A percentile compares a stretch with the other conserved stretches of the same genome.
phyloP scores from a whole-genome alignment of 305 asterid species.

The Fraxinus velutina region DNA sequence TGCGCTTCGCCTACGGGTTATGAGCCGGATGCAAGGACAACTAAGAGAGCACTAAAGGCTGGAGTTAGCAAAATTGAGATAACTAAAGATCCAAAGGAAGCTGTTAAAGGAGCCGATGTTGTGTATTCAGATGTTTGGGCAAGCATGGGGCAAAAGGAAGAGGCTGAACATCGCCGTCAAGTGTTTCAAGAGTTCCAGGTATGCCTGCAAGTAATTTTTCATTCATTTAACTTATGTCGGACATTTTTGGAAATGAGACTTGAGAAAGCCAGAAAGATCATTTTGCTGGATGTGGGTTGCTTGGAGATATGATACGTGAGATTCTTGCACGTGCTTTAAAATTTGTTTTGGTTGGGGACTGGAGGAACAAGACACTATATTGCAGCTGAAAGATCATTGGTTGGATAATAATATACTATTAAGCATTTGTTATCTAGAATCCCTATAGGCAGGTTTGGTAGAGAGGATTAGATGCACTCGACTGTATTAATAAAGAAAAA shows the following conservation, averaged over 20 bases:
- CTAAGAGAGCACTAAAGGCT: constrained; percentile 58
- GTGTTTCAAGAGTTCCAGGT: constrained; percentile 96
- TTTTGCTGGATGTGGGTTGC: not conserved
- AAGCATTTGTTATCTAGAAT: not conserved
- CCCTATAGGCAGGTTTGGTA: not conserved
- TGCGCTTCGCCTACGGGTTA: constrained; percentile 89
- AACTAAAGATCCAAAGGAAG: constrained; percentile 75
- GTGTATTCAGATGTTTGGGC: constrained; percentile 98
- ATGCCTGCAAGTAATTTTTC: constrained; percentile 16
- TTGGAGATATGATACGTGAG: not conserved
- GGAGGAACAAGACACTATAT: not conserved
- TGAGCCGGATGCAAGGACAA: constrained; percentile 73
- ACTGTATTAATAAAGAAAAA: not conserved
- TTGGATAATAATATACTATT: not conserved
- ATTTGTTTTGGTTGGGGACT: not conserved
- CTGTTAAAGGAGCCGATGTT: constrained; percentile 88
- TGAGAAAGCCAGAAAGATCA: not conserved
- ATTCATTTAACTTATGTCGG: not conserved
- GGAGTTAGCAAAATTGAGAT: constrained; percentile 87
- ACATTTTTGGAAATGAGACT: not conserved
- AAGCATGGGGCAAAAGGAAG: constrained; percentile 97
- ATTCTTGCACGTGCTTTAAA: not conserved
- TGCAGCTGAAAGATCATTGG: not conserved
- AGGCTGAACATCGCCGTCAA: constrained; percentile 81
- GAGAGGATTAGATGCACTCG: not conserved